These are phyloP conservation scores for Miamiensis avidus DNA, from an alignment of 169 alveolate genomes.

Conservation along the genomic window DNA sequence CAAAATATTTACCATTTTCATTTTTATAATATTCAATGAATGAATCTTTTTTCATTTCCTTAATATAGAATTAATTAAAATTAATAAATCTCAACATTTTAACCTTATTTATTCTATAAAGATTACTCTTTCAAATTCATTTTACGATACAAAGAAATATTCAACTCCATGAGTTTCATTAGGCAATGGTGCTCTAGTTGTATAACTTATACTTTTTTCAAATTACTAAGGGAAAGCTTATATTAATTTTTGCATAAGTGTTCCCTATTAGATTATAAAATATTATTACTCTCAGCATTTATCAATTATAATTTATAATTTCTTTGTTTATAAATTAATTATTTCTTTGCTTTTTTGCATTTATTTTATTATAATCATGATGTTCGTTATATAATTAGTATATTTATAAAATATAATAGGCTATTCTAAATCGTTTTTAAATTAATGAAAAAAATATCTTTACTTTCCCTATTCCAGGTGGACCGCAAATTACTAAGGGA, in stretches of 20 bases:
- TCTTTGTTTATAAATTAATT: too few species aligned
- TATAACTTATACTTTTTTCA: constrained; percentile 68
- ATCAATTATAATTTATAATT: too few species aligned
- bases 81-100: too few species aligned
- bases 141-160: constrained; percentile 65
- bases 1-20: constrained; percentile 59
- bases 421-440: background rate
- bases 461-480: constrained; percentile 79
- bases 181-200: constrained; percentile 76
- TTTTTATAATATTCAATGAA: constrained; percentile 70
- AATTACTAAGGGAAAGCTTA: constrained; percentile 60
- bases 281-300: too few species aligned
- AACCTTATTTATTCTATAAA: background rate
- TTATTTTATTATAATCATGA: background rate
- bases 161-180: constrained; percentile 79
- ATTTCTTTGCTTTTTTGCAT: background rate
- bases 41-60: constrained; percentile 37
- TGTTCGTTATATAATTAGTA: background rate
- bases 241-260: constrained; percentile 60
- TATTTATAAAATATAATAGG: background rate
- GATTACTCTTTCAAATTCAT: constrained; percentile 55
- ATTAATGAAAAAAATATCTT: background rate
- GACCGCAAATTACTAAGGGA: constrained; percentile 72
- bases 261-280: constrained; percentile 40
- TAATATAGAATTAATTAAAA: background rate